phyloP scores from a whole-genome alignment of 371 early-diverging fungal species.

The Mortierella sp. region DNA sequence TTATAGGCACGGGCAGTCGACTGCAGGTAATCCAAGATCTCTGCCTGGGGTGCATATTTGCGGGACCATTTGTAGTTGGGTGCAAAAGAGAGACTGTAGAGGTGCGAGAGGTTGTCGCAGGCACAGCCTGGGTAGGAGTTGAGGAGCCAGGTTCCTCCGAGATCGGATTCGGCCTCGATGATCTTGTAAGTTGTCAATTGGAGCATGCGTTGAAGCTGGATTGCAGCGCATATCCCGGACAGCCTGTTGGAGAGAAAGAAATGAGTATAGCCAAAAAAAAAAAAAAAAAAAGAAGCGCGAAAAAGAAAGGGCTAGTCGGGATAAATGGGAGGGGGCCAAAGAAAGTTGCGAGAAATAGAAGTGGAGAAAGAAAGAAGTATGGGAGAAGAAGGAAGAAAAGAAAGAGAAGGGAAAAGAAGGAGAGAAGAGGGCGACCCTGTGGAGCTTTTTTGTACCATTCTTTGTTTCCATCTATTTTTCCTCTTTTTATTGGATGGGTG shows the following conservation, averaged over 20 bases:
- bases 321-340: background rate
- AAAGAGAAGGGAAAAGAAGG: background rate
- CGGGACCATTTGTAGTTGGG: constrained; percentile 46
- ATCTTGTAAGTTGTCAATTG: constrained; percentile 43
- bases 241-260: constrained; percentile 5
- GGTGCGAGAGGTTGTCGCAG: constrained; percentile 35
- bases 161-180: constrained; percentile 40
- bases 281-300: background rate
- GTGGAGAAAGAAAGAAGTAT: background rate
- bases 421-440: background rate
- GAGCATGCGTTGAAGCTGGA: constrained; percentile 50
- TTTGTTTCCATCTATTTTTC: background rate
- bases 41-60: constrained; percentile 33
- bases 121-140: constrained; percentile 52
- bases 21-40: constrained; percentile 36
- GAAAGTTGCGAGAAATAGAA: background rate
- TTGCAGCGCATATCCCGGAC: constrained; percentile 45
- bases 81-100: constrained; percentile 51
- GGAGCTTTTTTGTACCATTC: background rate
- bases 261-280: background rate
- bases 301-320: background rate
- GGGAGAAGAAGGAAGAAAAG: background rate
- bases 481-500: background rate
- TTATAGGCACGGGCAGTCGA: constrained; percentile 44
- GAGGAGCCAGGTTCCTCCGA: constrained; percentile 47